A percentile compares a stretch with the other conserved stretches of the same genome.
Evolutionary conservation across 352 stramenopile genomes (phyloP).

Genomic region (Phytophthora sojae): DNA sequence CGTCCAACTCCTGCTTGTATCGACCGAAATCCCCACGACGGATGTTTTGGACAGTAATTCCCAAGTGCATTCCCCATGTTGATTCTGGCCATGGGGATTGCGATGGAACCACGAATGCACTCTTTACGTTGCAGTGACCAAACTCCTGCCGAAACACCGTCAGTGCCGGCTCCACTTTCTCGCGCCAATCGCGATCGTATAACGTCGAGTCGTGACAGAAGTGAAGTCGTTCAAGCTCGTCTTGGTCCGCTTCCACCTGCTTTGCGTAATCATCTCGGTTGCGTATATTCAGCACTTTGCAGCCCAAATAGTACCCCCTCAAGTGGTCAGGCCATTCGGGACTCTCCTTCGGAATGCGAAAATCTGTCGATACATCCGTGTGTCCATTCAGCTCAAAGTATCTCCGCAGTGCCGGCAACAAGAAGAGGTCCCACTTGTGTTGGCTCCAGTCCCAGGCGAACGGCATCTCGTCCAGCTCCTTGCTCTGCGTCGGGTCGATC

Average conservation of each 20-base stretch:
- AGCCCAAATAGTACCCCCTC: slow-evolving; percentile 43
- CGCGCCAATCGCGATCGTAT: slow-evolving; percentile 45
- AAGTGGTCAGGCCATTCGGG: slow-evolving; percentile 40
- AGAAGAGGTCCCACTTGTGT: slow-evolving; percentile 20
- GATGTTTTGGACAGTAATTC: slow-evolving; percentile 31
- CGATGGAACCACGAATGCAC: slow-evolving; percentile 1
- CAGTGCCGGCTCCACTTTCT: slow-evolving; percentile 9
- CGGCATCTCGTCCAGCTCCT: slow-evolving; percentile 17
- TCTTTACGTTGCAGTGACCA: slow-evolving; percentile 18
- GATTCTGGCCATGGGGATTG: no score
- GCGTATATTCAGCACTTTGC: slow-evolving; percentile 51
- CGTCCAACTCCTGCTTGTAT: slow-evolving; percentile 7
- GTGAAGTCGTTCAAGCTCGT: background rate
- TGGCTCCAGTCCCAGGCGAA: slow-evolving; percentile 14
- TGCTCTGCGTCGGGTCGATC: background rate
- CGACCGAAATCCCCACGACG: slow-evolving; percentile 63
- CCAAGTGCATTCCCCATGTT: slow-evolving; percentile 76
- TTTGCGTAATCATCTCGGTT: slow-evolving; percentile 34
- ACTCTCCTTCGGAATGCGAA: slow-evolving; percentile 32
- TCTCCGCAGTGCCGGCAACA: slow-evolving; percentile 8
- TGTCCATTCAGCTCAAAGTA: slow-evolving; percentile 22
- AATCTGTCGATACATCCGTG: slow-evolving; percentile 67
- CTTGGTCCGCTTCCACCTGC: slow-evolving; percentile 11
- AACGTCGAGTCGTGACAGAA: slow-evolving; percentile 15
- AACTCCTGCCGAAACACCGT: slow-evolving; percentile 20